Conservation (phyloP, 495 filamentous ascomycete genomes). For the Acidiella bohemica region DNA sequence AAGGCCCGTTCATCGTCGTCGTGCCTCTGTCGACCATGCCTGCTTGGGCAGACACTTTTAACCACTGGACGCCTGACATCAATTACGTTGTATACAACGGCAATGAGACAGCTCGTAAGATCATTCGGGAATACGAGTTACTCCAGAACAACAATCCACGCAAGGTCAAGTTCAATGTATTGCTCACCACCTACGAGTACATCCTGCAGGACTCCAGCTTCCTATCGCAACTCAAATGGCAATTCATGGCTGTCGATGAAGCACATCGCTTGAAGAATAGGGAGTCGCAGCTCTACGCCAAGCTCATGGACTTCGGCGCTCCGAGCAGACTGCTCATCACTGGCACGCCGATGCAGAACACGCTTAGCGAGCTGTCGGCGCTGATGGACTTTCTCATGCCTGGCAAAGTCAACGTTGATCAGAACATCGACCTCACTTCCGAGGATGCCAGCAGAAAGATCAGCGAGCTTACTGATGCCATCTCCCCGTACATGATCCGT, state of each 20-base stretch:
- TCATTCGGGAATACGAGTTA: conserved; percentile 77
- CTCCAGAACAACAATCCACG: conserved; percentile 69
- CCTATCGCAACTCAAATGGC: conserved; percentile 83
- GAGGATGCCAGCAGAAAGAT: conserved; percentile 56
- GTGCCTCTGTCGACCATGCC: conserved; percentile 93
- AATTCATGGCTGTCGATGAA: conserved; percentile 91
- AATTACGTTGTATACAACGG: conserved; percentile 97
- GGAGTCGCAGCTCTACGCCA: conserved; percentile 79
- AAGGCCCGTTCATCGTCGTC: conserved; percentile 91
- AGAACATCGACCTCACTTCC: conserved; percentile 67
- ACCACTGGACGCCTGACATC: conserved; percentile 86
- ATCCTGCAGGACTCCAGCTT: conserved; percentile 67
- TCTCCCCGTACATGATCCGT: conserved; percentile 86
- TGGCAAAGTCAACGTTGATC: conserved; percentile 71
- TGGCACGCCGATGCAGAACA: conserved; percentile 95
- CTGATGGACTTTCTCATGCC: conserved; percentile 94
- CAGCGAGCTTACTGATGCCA: conserved; percentile 55
- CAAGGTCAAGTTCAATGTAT: conserved; percentile 82
- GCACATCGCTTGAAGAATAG: conserved; percentile 94
- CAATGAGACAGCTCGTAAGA: conserved; percentile 62
- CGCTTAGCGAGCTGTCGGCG: conserved; percentile 76
- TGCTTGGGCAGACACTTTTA: conserved; percentile 95
- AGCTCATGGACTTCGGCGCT: conserved; percentile 69
- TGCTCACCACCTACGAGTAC: conserved; percentile 94
- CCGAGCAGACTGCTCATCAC: conserved; percentile 86